Conservation (phyloP, 129 eudicot species). For the Saussurea involucrata region DNA sequence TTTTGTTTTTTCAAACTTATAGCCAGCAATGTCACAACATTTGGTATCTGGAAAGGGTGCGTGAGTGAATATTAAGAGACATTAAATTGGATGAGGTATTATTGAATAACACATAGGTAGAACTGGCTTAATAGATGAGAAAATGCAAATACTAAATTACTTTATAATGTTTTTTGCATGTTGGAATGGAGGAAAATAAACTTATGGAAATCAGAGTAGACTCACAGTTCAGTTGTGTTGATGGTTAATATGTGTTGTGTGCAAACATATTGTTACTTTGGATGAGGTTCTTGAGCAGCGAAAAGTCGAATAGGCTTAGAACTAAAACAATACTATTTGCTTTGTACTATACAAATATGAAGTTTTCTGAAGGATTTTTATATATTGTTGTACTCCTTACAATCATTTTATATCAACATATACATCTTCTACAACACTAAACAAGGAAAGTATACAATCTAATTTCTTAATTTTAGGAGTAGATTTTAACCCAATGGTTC, state of each 20-base stretch:
- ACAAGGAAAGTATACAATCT: too few relatives aligned
- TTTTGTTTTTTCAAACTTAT: neutral
- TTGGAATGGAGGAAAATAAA: neutral
- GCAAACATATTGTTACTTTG: neutral
- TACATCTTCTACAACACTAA: neutral
- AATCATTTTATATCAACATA: too few relatives aligned
- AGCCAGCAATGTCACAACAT: neutral
- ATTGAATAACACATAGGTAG: neutral
- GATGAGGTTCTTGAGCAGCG: neutral
- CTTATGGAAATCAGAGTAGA: neutral
- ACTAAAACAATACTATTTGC: neutral
- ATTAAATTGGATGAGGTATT: neutral
- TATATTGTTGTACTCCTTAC: too few relatives aligned
- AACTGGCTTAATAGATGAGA: neutral
- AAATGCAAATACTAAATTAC: neutral
- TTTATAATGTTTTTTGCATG: neutral
- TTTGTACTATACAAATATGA: neutral
- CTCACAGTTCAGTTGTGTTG: neutral
- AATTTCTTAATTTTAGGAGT: neutral
- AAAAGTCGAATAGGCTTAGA: neutral
- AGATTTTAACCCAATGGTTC: neutral
- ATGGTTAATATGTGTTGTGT: neutral
- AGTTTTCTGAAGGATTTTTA: too few relatives aligned
- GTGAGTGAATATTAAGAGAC: neutral
- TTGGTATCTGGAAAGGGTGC: neutral